A percentile compares a stretch with the other conserved stretches of the same genome.
Evolutionary conservation across 169 alveolate species (phyloP).

Genomic region (Plasmodium yoelii): DNA sequence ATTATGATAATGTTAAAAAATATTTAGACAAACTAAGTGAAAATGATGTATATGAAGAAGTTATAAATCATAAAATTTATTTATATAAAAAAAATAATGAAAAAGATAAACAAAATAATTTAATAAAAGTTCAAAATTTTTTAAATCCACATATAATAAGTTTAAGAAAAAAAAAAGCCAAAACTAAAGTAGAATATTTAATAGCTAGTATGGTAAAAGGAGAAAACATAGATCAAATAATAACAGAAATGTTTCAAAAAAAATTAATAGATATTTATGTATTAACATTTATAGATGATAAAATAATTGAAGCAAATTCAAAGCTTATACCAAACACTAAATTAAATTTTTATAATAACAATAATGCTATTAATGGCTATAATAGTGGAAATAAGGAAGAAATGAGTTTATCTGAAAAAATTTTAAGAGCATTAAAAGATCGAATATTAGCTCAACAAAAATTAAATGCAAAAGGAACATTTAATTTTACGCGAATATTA

Average conservation of each 20-base stretch:
- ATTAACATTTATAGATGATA: constrained; percentile 70
- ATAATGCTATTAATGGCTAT: neutral
- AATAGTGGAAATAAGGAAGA: neutral
- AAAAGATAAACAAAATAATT: constrained; percentile 38
- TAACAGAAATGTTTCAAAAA: constrained; percentile 53
- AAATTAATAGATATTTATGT: constrained; percentile 56
- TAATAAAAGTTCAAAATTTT: constrained; percentile 51
- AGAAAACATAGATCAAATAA: constrained; percentile 33
- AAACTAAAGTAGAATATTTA: constrained; percentile 61
- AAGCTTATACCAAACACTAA: constrained; percentile 18
- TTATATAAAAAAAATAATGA: constrained; percentile 63
- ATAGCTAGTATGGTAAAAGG: constrained; percentile 56
- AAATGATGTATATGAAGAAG: constrained; percentile 76
- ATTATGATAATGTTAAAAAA: constrained; percentile 37
- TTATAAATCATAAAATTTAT: constrained; percentile 65
- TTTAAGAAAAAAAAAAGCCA: constrained; percentile 71
- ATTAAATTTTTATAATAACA: neutral
- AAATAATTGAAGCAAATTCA: constrained; percentile 69
- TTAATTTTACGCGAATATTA: constrained; percentile 42
- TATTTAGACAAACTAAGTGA: constrained; percentile 43
- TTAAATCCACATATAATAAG: constrained; percentile 60
- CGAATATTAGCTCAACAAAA: constrained; percentile 72
- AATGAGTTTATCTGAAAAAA: constrained; percentile 68
- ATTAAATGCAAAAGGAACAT: constrained; percentile 65
- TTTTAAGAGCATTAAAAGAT: constrained; percentile 56